Base-by-base conservation (phyloP, 2,329 filamentous ascomycete species). In the Verruconis gallopava region DNA sequence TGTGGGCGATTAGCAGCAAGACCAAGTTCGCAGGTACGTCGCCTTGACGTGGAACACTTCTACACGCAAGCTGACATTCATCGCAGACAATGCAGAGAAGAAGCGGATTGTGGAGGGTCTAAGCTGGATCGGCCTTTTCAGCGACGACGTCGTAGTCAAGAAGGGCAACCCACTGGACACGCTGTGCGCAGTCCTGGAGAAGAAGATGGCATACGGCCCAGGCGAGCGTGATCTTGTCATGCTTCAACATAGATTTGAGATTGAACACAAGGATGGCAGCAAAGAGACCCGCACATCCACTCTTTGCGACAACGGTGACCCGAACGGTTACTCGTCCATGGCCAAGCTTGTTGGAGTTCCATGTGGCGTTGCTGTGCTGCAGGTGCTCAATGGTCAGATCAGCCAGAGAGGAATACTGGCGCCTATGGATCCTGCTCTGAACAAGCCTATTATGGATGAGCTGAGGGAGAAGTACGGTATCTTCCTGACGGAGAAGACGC, bases 201-300 rank as follows among this genome's bases (percentile, higher is more conserved):
- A 83, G 70, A 93, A 93, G 77, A 93, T 93, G 84, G 75, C 83
- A 63, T 94, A 80, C 62, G 81, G 75, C 55, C 69, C 81, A 53
- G 80, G 73, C 47, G 85, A 94, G 75, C 79, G 86, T 46, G 86
- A 93, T 62, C 68, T 93, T 50, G 82, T 91, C 43, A 71, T 75
- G 65, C 72, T 85, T 21, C 81, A 85, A 67, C 81, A 85, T 68
- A 80, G 77, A 66, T 93, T 93, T 60, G 78, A 79, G 58, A 84
- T 93, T 51, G 82, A 91, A 70, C 69, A 81, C 64, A 78, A 79
- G 63, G 81, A 91, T 58, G 85, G 85, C 54, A 74, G 66, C 57
- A 75, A 73, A 60, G 77, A 93, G 68, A 85, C 78, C 35, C 71
- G 79, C 48, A 88, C 83, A 18, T 85, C 79, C 33, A 94, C 86